Evolutionary conservation across 345 rosid species (phyloP).

Genomic region (Rhizophora mangle): DNA sequence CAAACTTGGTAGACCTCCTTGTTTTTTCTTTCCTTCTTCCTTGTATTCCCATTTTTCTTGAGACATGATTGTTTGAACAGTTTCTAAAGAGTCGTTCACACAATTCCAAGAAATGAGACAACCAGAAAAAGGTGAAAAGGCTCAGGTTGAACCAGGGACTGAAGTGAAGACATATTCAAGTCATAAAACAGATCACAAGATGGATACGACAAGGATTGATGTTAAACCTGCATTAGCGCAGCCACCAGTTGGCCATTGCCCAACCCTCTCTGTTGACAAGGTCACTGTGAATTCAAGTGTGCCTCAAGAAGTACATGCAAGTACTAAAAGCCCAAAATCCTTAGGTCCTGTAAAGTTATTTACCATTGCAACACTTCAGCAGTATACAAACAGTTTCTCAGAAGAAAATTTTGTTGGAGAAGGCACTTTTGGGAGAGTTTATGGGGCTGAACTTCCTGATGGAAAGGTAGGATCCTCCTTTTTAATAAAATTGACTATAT

Average conservation of each 20-base stretch:
- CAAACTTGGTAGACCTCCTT: background rate
- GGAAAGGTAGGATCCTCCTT: slow-evolving; percentile 50
- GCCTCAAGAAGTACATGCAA: slow-evolving; percentile 19
- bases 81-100: slow-evolving; percentile 36
- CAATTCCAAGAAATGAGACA: slow-evolving; percentile 40
- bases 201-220: slow-evolving; percentile 13
- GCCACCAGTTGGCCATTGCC: slow-evolving; percentile 48
- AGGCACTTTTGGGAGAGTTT: slow-evolving; percentile 71
- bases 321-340: slow-evolving; percentile 32
- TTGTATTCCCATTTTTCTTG: background rate
- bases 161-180: slow-evolving; percentile 29
- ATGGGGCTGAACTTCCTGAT: slow-evolving; percentile 73
- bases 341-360: slow-evolving; percentile 44
- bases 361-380: slow-evolving; percentile 80
- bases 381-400: slow-evolving; percentile 67
- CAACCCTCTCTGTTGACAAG: slow-evolving; percentile 33
- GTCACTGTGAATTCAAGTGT: slow-evolving; percentile 37
- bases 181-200: slow-evolving; percentile 24
- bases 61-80: slow-evolving; percentile 33
- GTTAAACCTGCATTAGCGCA: slow-evolving; percentile 28
- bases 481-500: background rate
- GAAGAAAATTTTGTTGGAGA: slow-evolving; percentile 75
- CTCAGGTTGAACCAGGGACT: slow-evolving; percentile 34
- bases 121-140: slow-evolving; percentile 28
- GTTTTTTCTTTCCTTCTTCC: background rate